Evolutionary conservation across 2,329 filamentous ascomycete species (phyloP), one percentile per base, ranked within the genome.

Genomic region (Alternaria metachromatica): DNA sequence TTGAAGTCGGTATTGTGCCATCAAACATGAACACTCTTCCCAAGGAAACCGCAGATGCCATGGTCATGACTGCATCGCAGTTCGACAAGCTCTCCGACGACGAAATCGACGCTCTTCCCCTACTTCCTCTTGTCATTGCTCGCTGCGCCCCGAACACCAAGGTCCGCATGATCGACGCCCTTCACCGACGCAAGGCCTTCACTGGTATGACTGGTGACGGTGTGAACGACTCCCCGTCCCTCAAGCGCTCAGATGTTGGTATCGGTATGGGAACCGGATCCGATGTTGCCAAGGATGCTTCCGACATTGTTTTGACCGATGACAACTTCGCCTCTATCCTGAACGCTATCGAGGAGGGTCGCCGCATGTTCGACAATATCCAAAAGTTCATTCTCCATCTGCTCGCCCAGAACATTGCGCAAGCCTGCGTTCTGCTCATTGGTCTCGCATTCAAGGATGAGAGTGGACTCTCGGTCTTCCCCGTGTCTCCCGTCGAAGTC

Each of bases 311-410:
- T 37, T 70, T 83, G 28, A 82, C 80, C 2, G 82, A 83, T 41
- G 81, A 83, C 67, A 82, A 82, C 65, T 83, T 84, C 55, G 80
- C 81, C 9, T 81, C 80, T 20, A 83, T 83, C 50, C 79, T 83
- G 37, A 80, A 80, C 55, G 81, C 81, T 18, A 82, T 84, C 57
- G 79, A 81, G 64, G 81, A 83, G 68, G 82, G 82, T 8, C 80
- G 82, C 26, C 77, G 80, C 33, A 78, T 83, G 59, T 84, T 83
- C 60, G 81, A 82, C 76, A 84, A 84, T 63, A 82, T 84, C 45
- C 80, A 83, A 61, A 82, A 82, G 60, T 79, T 78, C 28, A 76
- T 80, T 23, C 67, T 78, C 5, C 76, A 79, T 59, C 62, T 73
- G 48, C 70, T 78, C 13, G 74, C 76, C 6, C 69, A 72, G 55